Evolutionary conservation across 139 green algal species (phyloP), one percentile per base, ranked within the genome.

Genomic region (Coccomyxa sp.): DNA sequence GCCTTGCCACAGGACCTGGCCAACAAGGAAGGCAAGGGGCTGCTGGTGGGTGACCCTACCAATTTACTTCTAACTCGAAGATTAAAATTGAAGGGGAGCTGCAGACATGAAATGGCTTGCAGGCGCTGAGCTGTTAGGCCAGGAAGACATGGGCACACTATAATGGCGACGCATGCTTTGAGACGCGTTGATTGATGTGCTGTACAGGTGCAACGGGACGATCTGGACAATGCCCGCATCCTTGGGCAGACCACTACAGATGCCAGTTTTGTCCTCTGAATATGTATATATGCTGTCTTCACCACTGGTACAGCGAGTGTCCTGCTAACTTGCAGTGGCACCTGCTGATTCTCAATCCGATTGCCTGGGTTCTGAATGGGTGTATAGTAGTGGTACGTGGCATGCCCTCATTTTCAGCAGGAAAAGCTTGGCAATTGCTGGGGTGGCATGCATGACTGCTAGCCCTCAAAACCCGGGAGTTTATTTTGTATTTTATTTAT

Each of bases 1-100:
- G 93, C 93, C 0, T 87, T 88, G n/a, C 68, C 86, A 13, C 86
- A 92, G 51, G 93, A 96, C 57, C 28, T 95, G 25, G 91, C 88
- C 13, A 94, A 94, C 80, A 45, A 85, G 0, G 85, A 89, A 77
- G 91, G 92, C 0, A 67, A 87, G 31, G 89, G 89, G 1, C 82
- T 90, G 30, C 74, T 94, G 87, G 91, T 95, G 82, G 63, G 85
- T 74, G 66, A 51, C 7, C 7, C 38, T 51, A 51, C 38, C 3
- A 51, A 51, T 51, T 51, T 3, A 21, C 7, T 15, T 71, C 10
- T 9, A 71, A 21, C 7, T 21, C 4, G 1, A 25, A 21, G 9
- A 21, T 71, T 71, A 25, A 28, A 71, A 15, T 71, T 15, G 7
- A 25, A 71, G 63, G 10, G 9, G 63, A 21, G 7, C 63, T 25